Conservation (phyloP, 495 filamentous ascomycete species). For the Chaetomium fimeti region DNA sequence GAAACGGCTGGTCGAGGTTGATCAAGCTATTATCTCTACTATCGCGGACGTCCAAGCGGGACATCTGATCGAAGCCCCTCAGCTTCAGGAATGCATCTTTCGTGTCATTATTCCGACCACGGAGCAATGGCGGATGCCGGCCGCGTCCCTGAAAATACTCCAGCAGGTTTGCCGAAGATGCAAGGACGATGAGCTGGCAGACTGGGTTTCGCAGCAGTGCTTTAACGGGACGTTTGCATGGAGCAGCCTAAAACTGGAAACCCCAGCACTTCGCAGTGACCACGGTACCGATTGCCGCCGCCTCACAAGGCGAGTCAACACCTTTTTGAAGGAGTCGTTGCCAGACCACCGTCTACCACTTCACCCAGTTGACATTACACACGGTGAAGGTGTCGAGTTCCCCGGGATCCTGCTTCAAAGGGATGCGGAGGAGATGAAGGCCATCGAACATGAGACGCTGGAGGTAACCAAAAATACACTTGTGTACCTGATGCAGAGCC, state of each 20-base stretch:
- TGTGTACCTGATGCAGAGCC: constrained; percentile 30
- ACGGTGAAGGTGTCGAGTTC: constrained; percentile 48
- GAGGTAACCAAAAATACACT: constrained; percentile 27
- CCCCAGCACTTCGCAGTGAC: constrained; percentile 52
- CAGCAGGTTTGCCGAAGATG: constrained; percentile 24
- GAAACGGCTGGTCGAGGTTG: constrained; percentile 17
- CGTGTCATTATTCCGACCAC: constrained; percentile 23
- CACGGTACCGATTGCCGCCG: constrained; percentile 47
- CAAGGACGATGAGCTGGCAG: constrained; percentile 18
- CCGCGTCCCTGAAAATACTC: constrained; percentile 27
- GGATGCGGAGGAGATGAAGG: constrained; percentile 2
- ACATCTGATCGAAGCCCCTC: constrained; percentile 19
- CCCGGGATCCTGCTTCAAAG: background rate
- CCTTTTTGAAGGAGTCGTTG: constrained; percentile 35
- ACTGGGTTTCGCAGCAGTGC: constrained; percentile 25
- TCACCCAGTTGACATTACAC: constrained; percentile 45
- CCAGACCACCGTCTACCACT: constrained; percentile 45
- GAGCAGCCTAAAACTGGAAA: constrained; percentile 49
- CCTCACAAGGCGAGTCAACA: constrained; percentile 35
- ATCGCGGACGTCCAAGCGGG: constrained; percentile 21
- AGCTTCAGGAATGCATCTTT: constrained; percentile 30
- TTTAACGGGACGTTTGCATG: constrained; percentile 13
- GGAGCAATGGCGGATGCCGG: constrained; percentile 24
- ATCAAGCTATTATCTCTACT: constrained; percentile 22
- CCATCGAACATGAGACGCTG: constrained; percentile 22